Conservation (phyloP, 1,284 basidiomycete species). For the Fistulinella cinereoalba region DNA sequence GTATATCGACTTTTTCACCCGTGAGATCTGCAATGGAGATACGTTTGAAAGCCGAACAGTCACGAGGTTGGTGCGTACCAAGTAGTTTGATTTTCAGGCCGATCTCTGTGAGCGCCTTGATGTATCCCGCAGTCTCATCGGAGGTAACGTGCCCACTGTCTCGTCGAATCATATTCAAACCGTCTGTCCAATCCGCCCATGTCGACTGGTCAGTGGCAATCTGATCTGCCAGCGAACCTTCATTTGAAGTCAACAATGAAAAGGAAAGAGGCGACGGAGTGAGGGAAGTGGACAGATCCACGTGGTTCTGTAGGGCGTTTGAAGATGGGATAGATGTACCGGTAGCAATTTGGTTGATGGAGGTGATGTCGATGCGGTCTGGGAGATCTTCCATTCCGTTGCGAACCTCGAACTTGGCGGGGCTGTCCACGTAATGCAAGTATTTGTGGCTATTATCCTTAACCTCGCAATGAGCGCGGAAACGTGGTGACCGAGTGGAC, state of each 20-base stretch:
- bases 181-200: constrained; percentile 97
- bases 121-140: constrained; percentile 82
- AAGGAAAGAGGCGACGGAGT: constrained; percentile 74
- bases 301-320: constrained; percentile 56
- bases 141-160: constrained; percentile 81
- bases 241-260: constrained; percentile 70
- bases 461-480: constrained; percentile 5
- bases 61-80: constrained; percentile 47
- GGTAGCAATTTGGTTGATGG: constrained; percentile 75
- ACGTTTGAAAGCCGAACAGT: background rate
- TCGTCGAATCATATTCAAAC: constrained; percentile 81
- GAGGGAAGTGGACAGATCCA: constrained; percentile 53
- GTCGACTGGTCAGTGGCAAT: constrained; percentile 82
- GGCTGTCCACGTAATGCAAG: constrained; percentile 80
- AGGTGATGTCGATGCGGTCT: constrained; percentile 78
- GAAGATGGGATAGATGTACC: constrained; percentile 75
- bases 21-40: constrained; percentile 63
- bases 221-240: constrained; percentile 79
- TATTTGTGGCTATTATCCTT: constrained; percentile 77
- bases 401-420: constrained; percentile 72
- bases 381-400: constrained; percentile 83
- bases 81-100: constrained; percentile 92
- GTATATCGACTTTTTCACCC: constrained; percentile 90
- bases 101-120: constrained; percentile 87
- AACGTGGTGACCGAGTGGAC: constrained; percentile 1